A percentile compares a stretch with the other conserved stretches of the same genome.
These are phyloP conservation scores for Malassezia slooffiae DNA, from an alignment of 1,284 basidiomycete genomes.

Conservation along the genomic window DNA sequence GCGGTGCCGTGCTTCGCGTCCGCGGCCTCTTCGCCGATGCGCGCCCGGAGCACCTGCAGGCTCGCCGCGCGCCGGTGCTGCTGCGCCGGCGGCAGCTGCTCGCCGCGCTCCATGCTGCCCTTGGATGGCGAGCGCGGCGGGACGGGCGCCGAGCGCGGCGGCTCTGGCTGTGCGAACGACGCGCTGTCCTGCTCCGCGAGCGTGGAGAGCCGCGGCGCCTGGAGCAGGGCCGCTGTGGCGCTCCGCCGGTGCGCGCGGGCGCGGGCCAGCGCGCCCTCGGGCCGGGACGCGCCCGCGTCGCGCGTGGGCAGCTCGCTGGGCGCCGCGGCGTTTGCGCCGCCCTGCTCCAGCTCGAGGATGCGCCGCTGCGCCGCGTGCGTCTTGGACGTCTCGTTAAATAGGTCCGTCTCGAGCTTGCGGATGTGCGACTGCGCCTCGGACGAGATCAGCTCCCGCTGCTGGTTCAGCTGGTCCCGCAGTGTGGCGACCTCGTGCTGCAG, in stretches of 20 bases:
- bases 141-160: too few relatives aligned
- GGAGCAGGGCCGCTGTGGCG: conserved; percentile 9
- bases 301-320: not conserved
- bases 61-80: conserved; percentile 13
- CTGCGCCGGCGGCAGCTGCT: conserved; percentile 10
- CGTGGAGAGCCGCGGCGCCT: conserved; percentile 11
- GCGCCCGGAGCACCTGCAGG: conserved; percentile 19
- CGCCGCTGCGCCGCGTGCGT: conserved; percentile 1
- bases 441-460: too few relatives aligned
- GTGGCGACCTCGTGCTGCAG: too few relatives aligned
- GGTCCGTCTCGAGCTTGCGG: not conserved
- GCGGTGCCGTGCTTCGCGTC: too few relatives aligned
- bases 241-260: conserved; percentile 14
- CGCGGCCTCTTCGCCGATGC: conserved; percentile 9
- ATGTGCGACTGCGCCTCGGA: not conserved
- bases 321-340: not conserved
- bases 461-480: not conserved
- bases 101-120: not conserved
- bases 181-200: conserved; percentile 9
- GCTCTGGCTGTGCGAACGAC: too few relatives aligned
- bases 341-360: conserved; percentile 1
- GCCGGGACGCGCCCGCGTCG: not conserved
- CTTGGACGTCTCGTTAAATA: not conserved
- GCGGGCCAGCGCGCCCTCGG: not conserved
- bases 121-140: not conserved